These are phyloP conservation scores for Cymodocea nodosa DNA, from an alignment of 116 monocot species.

Conservation along the genomic window DNA sequence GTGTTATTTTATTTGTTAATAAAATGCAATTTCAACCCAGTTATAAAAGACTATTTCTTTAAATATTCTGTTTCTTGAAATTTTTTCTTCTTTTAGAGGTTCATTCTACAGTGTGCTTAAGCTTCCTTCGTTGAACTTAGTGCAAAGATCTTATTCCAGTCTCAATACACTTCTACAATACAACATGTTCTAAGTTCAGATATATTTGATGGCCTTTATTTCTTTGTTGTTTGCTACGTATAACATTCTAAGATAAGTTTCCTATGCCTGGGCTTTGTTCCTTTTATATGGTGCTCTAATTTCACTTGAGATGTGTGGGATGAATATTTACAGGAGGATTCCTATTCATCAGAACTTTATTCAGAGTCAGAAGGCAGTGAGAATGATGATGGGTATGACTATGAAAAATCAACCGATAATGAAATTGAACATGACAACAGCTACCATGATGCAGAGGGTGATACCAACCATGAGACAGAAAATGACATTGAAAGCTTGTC, in stretches of 20 bases:
- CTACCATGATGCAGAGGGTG: constrained; percentile 37
- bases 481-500: constrained; percentile 24
- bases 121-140: not conserved
- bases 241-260: too few species aligned
- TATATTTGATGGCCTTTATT: not conserved
- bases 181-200: too few species aligned
- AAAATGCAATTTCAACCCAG: too few species aligned
- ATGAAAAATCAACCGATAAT: constrained; percentile 42
- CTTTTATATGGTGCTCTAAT: too few species aligned
- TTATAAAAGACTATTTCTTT: too few species aligned
- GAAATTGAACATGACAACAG: constrained; percentile 45
- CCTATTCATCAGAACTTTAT: constrained; percentile 65
- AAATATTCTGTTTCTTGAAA: too few species aligned
- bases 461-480: constrained; percentile 22
- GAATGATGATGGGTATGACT: constrained; percentile 41
- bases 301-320: constrained; percentile 16
- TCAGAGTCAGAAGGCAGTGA: constrained; percentile 65
- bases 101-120: not conserved
- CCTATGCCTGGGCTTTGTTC: too few species aligned
- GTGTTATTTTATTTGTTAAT: too few species aligned
- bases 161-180: too few species aligned
- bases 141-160: not conserved
- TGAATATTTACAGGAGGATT: constrained; percentile 38
- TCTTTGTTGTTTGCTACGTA: too few species aligned
- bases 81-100: not conserved